Conservation (phyloP, 2,329 filamentous ascomycete species). For the Hymenoscyphus scutula region DNA sequence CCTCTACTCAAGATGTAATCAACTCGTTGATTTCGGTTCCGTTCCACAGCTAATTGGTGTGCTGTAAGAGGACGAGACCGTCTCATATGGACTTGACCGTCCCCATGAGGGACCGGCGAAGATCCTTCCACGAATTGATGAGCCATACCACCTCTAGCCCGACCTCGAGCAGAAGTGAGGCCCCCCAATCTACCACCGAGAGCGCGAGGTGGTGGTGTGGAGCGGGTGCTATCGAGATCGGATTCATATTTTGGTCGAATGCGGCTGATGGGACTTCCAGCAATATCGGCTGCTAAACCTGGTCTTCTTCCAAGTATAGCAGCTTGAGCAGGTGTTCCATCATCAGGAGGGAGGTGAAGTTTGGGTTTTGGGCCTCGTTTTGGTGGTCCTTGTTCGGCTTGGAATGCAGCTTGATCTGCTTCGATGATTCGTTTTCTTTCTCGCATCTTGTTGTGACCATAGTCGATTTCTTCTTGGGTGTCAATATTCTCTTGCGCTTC, state of each 20-base stretch:
- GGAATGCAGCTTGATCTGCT: conserved; percentile 59
- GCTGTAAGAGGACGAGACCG: conserved; percentile 75
- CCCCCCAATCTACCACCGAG: conserved; percentile 37
- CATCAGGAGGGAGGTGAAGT: conserved; percentile 38
- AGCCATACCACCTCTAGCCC: conserved; percentile 50
- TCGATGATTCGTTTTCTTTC: conserved; percentile 73
- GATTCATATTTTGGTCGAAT: conserved; percentile 63
- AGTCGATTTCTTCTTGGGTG: conserved; percentile 64
- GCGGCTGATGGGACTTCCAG: conserved; percentile 43
- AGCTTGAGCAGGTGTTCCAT: conserved; percentile 48
- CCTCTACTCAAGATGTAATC: conserved; percentile 78
- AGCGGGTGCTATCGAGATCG: conserved; percentile 52
- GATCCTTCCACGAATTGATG: conserved; percentile 60
- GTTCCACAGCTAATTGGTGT: conserved; percentile 77
- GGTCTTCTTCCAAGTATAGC: conserved; percentile 59
- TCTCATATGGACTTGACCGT: conserved; percentile 41
- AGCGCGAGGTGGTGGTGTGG: conserved; percentile 47
- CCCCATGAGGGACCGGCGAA: conserved; percentile 55
- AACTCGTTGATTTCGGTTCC: conserved; percentile 75
- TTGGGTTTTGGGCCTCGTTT: conserved; percentile 50
- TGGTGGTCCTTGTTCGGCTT: conserved; percentile 45
- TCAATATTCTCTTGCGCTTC: conserved; percentile 72
- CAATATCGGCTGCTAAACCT: conserved; percentile 48
- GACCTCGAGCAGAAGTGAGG: conserved; percentile 27
- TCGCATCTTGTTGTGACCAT: conserved; percentile 70